phyloP scores from a whole-genome alignment of 441 rosid genomes.

The Dalechampia spathulata region DNA sequence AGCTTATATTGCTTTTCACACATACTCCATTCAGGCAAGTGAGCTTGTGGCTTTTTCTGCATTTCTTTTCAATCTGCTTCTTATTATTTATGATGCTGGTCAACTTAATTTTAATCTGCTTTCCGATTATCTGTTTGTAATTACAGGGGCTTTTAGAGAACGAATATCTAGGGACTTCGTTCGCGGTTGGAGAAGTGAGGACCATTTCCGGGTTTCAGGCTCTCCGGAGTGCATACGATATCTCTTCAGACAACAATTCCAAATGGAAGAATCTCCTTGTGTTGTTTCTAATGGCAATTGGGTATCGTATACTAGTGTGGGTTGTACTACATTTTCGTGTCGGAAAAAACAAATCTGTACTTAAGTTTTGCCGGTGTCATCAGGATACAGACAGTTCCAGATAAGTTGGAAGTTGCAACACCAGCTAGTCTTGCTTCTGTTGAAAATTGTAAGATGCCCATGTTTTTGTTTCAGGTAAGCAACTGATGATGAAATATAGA shows the following conservation, averaged over 20 bases:
- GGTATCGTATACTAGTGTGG: conserved; percentile 58
- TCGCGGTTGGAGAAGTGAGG: conserved; percentile 90
- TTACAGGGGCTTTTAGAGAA: conserved; percentile 89
- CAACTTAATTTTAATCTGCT: too few relatives aligned
- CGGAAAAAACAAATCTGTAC: conserved; percentile 40
- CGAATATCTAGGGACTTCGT: conserved; percentile 76
- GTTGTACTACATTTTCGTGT: conserved; percentile 54
- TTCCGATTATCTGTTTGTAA: background rate
- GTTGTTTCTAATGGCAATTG: conserved; percentile 72
- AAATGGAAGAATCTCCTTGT: conserved; percentile 88
- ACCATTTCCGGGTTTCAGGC: conserved; percentile 87
- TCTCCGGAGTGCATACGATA: conserved; percentile 58
- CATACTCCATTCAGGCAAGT: conserved; percentile 83
- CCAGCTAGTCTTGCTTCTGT: conserved; percentile 8
- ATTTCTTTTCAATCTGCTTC: background rate
- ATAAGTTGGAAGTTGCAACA: conserved; percentile 24
- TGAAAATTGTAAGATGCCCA: background rate
- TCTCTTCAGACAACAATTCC: conserved; percentile 59
- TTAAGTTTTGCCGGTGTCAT: conserved; percentile 34
- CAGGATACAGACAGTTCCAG: conserved; percentile 42
- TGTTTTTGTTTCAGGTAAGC: conserved; percentile 5
- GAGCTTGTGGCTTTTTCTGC: background rate
- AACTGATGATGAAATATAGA: background rate
- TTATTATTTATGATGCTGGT: too few relatives aligned
- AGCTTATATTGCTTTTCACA: conserved; percentile 83